phyloP scores from a whole-genome alignment of 371 early-diverging fungal genomes.

The Blyttiomyces sp. region DNA sequence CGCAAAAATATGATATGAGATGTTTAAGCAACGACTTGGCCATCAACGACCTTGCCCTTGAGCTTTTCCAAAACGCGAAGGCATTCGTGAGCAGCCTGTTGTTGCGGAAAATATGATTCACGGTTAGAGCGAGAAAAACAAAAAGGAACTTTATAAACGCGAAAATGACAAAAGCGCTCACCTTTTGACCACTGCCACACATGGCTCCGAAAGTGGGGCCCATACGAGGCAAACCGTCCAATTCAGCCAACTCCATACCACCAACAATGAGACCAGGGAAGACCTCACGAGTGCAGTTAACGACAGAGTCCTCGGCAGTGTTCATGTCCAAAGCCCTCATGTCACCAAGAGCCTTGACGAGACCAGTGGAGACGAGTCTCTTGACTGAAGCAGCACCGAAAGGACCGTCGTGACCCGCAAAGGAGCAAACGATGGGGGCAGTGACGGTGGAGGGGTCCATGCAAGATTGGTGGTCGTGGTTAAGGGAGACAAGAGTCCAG shows the following conservation, averaged over 20 bases:
- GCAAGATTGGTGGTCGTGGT: constrained; percentile 67
- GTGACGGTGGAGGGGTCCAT: constrained; percentile 76
- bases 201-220: constrained; percentile 74
- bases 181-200: constrained; percentile 70
- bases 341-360: constrained; percentile 57
- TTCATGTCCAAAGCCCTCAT: constrained; percentile 74
- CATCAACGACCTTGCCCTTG: constrained; percentile 21
- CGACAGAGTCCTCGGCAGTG: constrained; percentile 68
- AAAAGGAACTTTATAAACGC: background rate
- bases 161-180: constrained; percentile 23
- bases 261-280: constrained; percentile 64
- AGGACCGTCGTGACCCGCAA: constrained; percentile 67
- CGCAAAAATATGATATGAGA: no score
- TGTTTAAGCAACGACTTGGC: constrained; percentile 4
- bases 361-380: constrained; percentile 62
- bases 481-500: constrained; percentile 67
- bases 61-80: constrained; percentile 9
- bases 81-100: constrained; percentile 21
- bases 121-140: background rate
- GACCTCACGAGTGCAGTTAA: constrained; percentile 65
- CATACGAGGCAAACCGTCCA: constrained; percentile 63
- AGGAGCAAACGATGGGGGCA: constrained; percentile 68
- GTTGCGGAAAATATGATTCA: no score
- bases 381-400: constrained; percentile 72
- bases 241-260: constrained; percentile 38